Evolutionary conservation across 1,284 basidiomycete species (phyloP), one percentile per base, ranked within the genome.

Genomic region (Tylopilus orsonianus): DNA sequence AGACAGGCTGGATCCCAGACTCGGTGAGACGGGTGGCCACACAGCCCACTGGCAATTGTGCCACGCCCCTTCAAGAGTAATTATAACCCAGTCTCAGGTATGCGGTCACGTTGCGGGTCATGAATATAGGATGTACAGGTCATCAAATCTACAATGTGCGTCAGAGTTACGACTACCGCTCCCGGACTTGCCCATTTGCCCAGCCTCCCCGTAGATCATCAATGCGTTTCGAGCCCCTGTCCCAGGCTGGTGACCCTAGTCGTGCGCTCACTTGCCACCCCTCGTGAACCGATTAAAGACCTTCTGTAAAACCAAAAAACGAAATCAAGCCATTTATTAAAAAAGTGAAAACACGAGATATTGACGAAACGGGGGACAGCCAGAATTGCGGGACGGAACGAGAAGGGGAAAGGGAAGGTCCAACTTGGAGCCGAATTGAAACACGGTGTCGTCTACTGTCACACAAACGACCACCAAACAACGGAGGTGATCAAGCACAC

Each of bases 211-310:
- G 34, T 18, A 14, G 20, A 48, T 46, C 32, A 22, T 19, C 22
- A 26, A 33, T 22, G 16, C 8, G 10, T 47, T 39, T 43, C 27
- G 30, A 27, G 19, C 7, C 22, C 10, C 34, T 22, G 22, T 14
- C 13, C 19, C 8, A 30, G 14, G 19, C 18, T 10, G 10, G n/a
- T 33, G 30, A 19, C 37, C 44, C 33, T 38, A 37, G 18, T 8
- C 22, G 14, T 32, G 37, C 16, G 37, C 40, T 65, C 22, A 63
- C 49, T 64, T 63, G 50, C 51, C 56, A 44, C 49, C 5, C 27
- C 50, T 57, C 22, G 56, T 42, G 43, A 63, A 46, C 32, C 60
- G 64, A 9, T 45, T 44, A 19, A 63, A 65, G 48, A 64, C 62
- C 49, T 53, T 63, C 61, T 63, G 52, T 60, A 46, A 62, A 50